These are phyloP conservation scores for Pterula multifida DNA, from an alignment of 1,284 basidiomycete species.

Conservation along the genomic window DNA sequence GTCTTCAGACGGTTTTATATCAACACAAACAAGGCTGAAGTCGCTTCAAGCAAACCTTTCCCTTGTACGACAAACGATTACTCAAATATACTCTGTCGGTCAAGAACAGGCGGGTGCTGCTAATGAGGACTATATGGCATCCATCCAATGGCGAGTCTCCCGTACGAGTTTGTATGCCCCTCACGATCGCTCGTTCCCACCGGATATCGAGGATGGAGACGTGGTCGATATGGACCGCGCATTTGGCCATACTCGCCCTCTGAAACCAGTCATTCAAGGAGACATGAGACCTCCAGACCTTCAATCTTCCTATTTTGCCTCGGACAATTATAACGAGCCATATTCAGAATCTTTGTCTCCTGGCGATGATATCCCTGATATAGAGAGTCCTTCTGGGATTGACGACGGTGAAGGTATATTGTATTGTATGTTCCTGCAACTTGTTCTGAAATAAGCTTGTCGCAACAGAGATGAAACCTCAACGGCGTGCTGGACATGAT, in stretches of 20 bases:
- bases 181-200: slow-evolving; percentile 15
- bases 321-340: background rate
- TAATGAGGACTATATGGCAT: slow-evolving; percentile 54
- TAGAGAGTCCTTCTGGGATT: background rate
- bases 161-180: slow-evolving; percentile 41
- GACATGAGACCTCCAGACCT: background rate
- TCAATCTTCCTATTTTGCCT: background rate
- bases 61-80: slow-evolving; percentile 45
- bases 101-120: slow-evolving; percentile 57
- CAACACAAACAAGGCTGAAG: slow-evolving; percentile 23
- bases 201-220: slow-evolving; percentile 35
- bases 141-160: slow-evolving; percentile 64
- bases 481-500: slow-evolving; percentile 21
- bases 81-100: slow-evolving; percentile 49
- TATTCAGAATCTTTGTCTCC: background rate
- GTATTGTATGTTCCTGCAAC: background rate
- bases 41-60: slow-evolving; percentile 32
- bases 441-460: background rate
- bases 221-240: slow-evolving; percentile 52
- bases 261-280: slow-evolving; percentile 5
- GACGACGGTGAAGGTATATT: background rate
- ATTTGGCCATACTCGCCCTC: slow-evolving; percentile 20
- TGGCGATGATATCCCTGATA: background rate
- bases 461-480: background rate
- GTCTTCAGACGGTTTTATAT: slow-evolving; percentile 26